These are phyloP conservation scores for Theobroma grandiflorum DNA, from an alignment of 441 rosid genomes.

Conservation along the genomic window DNA sequence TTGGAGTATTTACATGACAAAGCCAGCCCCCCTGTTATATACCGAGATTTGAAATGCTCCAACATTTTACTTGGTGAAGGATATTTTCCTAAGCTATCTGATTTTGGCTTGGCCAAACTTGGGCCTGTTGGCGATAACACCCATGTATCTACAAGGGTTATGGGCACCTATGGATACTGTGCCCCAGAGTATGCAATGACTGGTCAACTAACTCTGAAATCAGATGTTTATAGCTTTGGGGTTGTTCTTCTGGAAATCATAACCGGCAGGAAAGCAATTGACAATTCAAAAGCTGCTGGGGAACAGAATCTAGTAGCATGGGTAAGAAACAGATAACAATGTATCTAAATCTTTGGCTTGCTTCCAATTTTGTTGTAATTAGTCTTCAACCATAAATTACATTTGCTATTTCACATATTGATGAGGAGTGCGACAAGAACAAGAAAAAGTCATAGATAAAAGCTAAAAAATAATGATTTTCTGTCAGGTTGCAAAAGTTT, in stretches of 20 bases:
- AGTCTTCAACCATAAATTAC: neutral
- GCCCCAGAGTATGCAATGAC: slow-evolving; percentile 82
- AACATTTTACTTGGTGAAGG: slow-evolving; percentile 62
- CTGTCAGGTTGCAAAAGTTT: neutral
- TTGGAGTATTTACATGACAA: slow-evolving; percentile 67
- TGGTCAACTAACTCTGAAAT: slow-evolving; percentile 69
- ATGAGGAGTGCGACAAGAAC: too few relatives aligned
- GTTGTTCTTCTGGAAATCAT: slow-evolving; percentile 74
- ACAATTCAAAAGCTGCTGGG: slow-evolving; percentile 49
- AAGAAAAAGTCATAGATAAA: neutral
- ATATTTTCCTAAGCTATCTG: slow-evolving; percentile 67
- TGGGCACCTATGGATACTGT: slow-evolving; percentile 77
- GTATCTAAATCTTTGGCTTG: neutral
- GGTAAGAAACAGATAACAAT: slow-evolving; percentile 44
- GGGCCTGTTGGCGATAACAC: slow-evolving; percentile 71
- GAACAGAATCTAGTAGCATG: slow-evolving; percentile 70
- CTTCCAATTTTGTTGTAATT: neutral
- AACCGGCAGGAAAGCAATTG: slow-evolving; percentile 70
- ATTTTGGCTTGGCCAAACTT: slow-evolving; percentile 73
- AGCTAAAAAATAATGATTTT: neutral
- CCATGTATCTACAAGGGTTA: slow-evolving; percentile 72
- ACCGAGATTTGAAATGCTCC: slow-evolving; percentile 68
- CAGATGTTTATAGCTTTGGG: slow-evolving; percentile 69
- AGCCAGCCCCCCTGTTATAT: slow-evolving; percentile 65
- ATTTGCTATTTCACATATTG: neutral